Evolutionary conservation across 345 rosid genomes (phyloP), one percentile per base, ranked within the genome.

Genomic region (Toxicodendron radicans): DNA sequence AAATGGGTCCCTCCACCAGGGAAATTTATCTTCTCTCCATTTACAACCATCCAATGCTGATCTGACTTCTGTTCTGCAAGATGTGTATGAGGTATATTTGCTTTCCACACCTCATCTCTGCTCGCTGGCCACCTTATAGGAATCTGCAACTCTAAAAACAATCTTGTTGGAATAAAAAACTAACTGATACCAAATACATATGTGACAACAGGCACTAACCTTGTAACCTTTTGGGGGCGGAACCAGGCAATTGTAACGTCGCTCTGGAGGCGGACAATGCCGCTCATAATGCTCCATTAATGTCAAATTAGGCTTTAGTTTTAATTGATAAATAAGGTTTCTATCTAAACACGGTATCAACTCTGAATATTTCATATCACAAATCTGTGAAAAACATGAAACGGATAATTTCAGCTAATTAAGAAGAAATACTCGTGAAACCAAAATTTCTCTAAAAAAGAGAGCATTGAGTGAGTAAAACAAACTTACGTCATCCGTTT

Each of bases 1-100:
- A 95, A 95, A 86, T 95, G 99, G 11, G 99, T 95, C 75, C 99
- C 99, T 56, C 99, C 99, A 2, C 99, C 99, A 0, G 98, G 99
- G 72, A 95, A 95, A 81, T 90, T 90, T 72, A 95, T 95, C 88
- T 93, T 95, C 20, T 93, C 95, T 43, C 99, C 97, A 27, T 90
- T 87, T 21, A 93, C 95, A 66, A 95, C 90, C 99, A 93, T 95
- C 99, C 99, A 95, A 63, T 93, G 90, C 89, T 95, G 99, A 83
- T 95, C 99, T 0, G 98, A 93, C 75, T 95, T 95, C 89, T 95
- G 98, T 65, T 85, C 84, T 3, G 99, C 98, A 64, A 95, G 98
- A 73, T 95, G 98, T 0, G 98, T 91, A 30, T 95, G 99, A 11
- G 99, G 99, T 23, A 95, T 95, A 74, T 95, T 95, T 2, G 84